These are phyloP conservation scores for Aspergillus awamori DNA, from an alignment of 2,329 filamentous ascomycete genomes.

Conservation along the genomic window DNA sequence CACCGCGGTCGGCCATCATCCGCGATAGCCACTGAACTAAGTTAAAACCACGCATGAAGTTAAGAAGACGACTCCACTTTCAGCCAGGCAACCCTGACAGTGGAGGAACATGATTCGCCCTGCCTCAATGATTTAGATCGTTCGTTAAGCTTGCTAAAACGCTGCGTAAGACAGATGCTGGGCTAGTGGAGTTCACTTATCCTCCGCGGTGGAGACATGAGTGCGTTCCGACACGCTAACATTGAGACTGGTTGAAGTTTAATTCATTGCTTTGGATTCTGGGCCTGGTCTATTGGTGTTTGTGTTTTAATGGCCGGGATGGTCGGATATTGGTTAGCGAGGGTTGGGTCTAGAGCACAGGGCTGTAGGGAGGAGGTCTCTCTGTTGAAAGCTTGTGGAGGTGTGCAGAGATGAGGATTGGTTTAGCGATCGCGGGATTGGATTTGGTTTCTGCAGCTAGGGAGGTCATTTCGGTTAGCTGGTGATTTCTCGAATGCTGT, in stretches of 20 bases:
- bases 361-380: not conserved
- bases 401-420: not conserved
- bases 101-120: not conserved
- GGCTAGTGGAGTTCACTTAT: not conserved
- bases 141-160: not conserved
- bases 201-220: not conserved
- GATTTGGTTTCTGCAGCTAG: not conserved
- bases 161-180: not conserved
- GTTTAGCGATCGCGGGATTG: not conserved
- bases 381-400: not conserved
- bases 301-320: not conserved
- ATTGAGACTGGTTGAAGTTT: slow-evolving; percentile 2
- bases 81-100: not conserved
- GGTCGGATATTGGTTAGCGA: not conserved
- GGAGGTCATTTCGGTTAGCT: not conserved
- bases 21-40: not conserved
- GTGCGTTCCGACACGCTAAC: not conserved
- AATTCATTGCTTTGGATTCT: not conserved
- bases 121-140: not conserved
- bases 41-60: not conserved
- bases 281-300: not conserved
- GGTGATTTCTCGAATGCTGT: too few species aligned
- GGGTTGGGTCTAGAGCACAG: not conserved
- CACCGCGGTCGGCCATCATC: not conserved
- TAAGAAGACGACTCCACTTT: not conserved